These are phyloP conservation scores for Penicillium roqueforti DNA, from an alignment of 495 filamentous ascomycete species.

Conservation along the genomic window DNA sequence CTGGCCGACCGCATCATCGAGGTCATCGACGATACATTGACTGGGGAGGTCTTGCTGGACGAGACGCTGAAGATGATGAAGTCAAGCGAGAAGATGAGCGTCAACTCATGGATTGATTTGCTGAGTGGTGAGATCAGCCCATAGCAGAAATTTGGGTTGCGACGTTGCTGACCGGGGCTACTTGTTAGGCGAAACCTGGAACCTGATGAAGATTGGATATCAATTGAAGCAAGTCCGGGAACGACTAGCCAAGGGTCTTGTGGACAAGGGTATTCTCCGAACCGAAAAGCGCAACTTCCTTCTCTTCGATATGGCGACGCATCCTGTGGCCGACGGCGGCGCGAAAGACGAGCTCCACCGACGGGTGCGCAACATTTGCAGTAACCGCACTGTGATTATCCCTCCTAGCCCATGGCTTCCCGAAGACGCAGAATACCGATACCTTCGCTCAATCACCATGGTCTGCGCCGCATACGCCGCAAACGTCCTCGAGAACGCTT, in stretches of 20 bases:
- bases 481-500: constrained; percentile 96
- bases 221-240: constrained; percentile 99
- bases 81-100: constrained; percentile 98
- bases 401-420: constrained; percentile 79
- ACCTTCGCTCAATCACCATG: constrained; percentile 87
- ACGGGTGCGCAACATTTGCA: constrained; percentile 88
- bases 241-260: constrained; percentile 93
- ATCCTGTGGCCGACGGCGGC: constrained; percentile 94
- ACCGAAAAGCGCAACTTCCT: constrained; percentile 99
- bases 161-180: constrained; percentile 17
- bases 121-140: constrained; percentile 71
- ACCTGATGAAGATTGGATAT: constrained; percentile 99
- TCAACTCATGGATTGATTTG: constrained; percentile 95
- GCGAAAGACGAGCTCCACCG: constrained; percentile 96
- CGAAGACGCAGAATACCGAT: constrained; percentile 89
- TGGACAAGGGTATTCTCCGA: constrained; percentile 96
- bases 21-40: constrained; percentile 94
- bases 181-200: constrained; percentile 90
- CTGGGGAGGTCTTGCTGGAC: constrained; percentile 94
- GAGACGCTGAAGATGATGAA: constrained; percentile 99
- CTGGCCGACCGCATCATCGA: constrained; percentile 90
- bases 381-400: constrained; percentile 88
- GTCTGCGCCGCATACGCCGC: constrained; percentile 97
- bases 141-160: neutral
- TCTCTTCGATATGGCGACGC: constrained; percentile 99